Evolutionary conservation across 176 grass and related monocot species (phyloP), one percentile per base, ranked within the genome.

Genomic region (Cenchrus purpureus): DNA sequence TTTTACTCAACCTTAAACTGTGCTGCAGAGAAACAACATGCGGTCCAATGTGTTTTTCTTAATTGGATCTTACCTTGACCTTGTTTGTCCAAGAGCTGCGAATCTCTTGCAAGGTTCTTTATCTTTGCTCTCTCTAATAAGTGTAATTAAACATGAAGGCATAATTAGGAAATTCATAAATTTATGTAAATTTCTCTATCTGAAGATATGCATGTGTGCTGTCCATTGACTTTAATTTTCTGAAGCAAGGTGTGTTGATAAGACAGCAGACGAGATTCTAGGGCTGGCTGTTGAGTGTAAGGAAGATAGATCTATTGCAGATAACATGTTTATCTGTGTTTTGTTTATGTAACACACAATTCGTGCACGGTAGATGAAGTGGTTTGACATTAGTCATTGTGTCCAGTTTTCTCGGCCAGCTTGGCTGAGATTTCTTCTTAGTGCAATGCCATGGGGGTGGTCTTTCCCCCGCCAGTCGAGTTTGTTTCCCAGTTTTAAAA

Each of bases 221-320:
- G 37, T 15, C 81, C 54, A 78, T 71, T 56, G 78, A 82, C 71
- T 82, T 40, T 40, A 40, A 40, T 40, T 76, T 51, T 76, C 20
- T 40, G 50, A 87, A 50, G n/a, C 51, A 76, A 25, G 71, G 28
- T 8, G 52, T 58, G 51, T 68, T 57, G 10, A 84, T 50, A 19
- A 57, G 32, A 50, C 76, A 60, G 52, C 31, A 12, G 58, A 46
- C 51, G 22, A 74, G 19, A 19, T 63, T 17, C 12, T 54, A 44
- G 20, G 4, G 31, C 40, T 84, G 19, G 2, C 44, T 72, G 48
- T 72, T 71, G 72, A 65, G 78, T 86, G 67, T 2, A 82, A 55
- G 32, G 16, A 64, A 85, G 63, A 71, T 16, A 73, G 73, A 73
- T 1, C 2, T 74, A 31, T 16, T 74, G 20, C 1, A 74, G 4